phyloP scores from a whole-genome alignment of 768 basidiomycete species.

The Ephemerocybe angulata region DNA sequence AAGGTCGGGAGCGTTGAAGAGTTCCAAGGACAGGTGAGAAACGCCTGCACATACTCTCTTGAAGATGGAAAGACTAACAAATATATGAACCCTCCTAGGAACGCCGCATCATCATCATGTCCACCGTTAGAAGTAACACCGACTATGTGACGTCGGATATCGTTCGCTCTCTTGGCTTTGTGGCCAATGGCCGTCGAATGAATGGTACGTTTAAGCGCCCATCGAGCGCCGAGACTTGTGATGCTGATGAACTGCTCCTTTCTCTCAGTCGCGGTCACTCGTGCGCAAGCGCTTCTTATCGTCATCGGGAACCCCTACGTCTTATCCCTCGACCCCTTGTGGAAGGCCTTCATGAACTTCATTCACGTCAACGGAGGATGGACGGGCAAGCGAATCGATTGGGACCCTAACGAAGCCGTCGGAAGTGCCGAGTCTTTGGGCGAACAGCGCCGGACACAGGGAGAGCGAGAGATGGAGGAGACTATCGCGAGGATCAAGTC shows the following conservation, averaged over 20 bases:
- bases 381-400: conserved; percentile 39
- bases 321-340: conserved; percentile 54
- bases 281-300: conserved; percentile 60
- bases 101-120: conserved; percentile 54
- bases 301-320: conserved; percentile 59
- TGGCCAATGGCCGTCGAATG: conserved; percentile 51
- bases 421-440: conserved; percentile 32
- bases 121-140: conserved; percentile 53
- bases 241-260: not conserved
- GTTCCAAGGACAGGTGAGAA: conserved; percentile 62
- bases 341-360: conserved; percentile 60
- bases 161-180: conserved; percentile 54
- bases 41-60: not conserved
- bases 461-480: conserved; percentile 34
- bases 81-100: conserved; percentile 42
- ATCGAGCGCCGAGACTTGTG: no score
- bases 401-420: conserved; percentile 32
- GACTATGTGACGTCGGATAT: conserved; percentile 49
- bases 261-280: conserved; percentile 57
- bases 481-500: conserved; percentile 31
- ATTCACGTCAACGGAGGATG: conserved; percentile 49
- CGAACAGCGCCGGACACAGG: conserved; percentile 22
- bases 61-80: conserved; percentile 1
- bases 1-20: conserved; percentile 68
- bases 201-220: conserved; percentile 57